Base-by-base conservation (phyloP, 345 rosid species). In the Eutrema yunnanense region DNA sequence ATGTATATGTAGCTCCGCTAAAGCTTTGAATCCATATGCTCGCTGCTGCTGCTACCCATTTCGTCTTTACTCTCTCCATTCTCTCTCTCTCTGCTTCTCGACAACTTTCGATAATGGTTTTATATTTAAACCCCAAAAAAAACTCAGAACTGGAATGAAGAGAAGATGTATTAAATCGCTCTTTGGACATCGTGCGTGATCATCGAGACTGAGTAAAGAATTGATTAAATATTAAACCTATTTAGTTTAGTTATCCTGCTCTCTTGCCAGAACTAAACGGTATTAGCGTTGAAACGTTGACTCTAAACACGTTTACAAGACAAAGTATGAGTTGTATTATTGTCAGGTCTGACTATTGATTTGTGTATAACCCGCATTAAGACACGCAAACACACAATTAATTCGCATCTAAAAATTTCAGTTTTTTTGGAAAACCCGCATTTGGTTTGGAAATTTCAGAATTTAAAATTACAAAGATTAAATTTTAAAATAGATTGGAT, bases 11-110 rank as follows among this genome's bases (percentile, higher is more conserved):
- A 1, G 96, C 81, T 37, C 98, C 98, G 73, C 81, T 60, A 63
- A 83, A 80, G 82, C 90, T 80, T 84, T 90, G 98, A 53, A 93
- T 93, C 97, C 94, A 93, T 70, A 93, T 87, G 78, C 98, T 85
- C 5, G 94, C 98, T 47, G 84, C 84, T 30, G 96, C 86, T n/a
- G 97, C 84, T 26, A 84, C 76, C 98, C 97, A 89, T 50, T 84
- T 85, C 68, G 82, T 72, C 68, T 82, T 79, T 3, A 84, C 41
- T 37, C 67, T 72, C 72, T 77, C 80, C 80, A 72, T 77, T 0
- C 22, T 19, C 22, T 12, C 0, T 36, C 26, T 22, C 26, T 22
- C 44, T 36, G 30, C 29, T 26, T 55, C 59, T 33, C 22, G 0
- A 29, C 19, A 6, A 30, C 3, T 19, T 36, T 13, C 13, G 48